These are phyloP conservation scores for Trichosporon sp. DNA, from an alignment of 1,284 basidiomycete species.

Conservation along the genomic window DNA sequence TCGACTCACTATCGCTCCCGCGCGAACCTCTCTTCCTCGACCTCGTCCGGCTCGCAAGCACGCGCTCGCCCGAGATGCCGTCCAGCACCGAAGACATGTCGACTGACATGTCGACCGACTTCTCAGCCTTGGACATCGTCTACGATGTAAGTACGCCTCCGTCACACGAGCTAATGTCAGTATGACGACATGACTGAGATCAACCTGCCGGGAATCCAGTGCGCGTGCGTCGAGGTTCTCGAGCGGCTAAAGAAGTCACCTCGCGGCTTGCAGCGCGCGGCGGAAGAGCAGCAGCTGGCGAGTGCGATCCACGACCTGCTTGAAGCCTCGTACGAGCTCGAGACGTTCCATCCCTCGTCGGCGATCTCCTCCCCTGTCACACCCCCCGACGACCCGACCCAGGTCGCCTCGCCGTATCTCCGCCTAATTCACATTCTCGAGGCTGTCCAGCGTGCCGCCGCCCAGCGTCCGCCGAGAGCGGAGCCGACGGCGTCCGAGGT, in stretches of 20 bases:
- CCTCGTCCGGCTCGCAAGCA: background rate
- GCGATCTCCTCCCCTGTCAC: slow-evolving; percentile 28
- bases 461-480: slow-evolving; percentile 9
- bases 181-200: slow-evolving; percentile 34
- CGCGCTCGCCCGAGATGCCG: background rate
- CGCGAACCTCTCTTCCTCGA: slow-evolving; percentile 6
- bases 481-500: background rate
- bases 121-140: slow-evolving; percentile 9
- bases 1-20: background rate
- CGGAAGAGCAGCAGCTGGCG: slow-evolving; percentile 36
- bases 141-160: background rate
- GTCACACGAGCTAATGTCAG: slow-evolving; percentile 15
- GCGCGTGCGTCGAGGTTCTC: slow-evolving; percentile 39
- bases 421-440: slow-evolving; percentile 24
- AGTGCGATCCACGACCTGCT: slow-evolving; percentile 44
- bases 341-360: slow-evolving; percentile 37
- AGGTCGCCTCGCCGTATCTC: slow-evolving; percentile 22
- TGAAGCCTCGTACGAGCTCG: slow-evolving; percentile 49
- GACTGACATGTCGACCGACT: slow-evolving; percentile 8
- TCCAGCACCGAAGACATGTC: background rate
- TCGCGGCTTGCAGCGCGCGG: slow-evolving; percentile 2
- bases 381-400: slow-evolving; percentile 22
- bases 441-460: slow-evolving; percentile 20
- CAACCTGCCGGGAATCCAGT: slow-evolving; percentile 40
- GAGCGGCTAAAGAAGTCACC: slow-evolving; percentile 28